Percentiles rank a stretch among this genome's conserved stretches.
phyloP scores from a whole-genome alignment of 1,284 basidiomycete genomes.

The Meira miltonrushii region DNA sequence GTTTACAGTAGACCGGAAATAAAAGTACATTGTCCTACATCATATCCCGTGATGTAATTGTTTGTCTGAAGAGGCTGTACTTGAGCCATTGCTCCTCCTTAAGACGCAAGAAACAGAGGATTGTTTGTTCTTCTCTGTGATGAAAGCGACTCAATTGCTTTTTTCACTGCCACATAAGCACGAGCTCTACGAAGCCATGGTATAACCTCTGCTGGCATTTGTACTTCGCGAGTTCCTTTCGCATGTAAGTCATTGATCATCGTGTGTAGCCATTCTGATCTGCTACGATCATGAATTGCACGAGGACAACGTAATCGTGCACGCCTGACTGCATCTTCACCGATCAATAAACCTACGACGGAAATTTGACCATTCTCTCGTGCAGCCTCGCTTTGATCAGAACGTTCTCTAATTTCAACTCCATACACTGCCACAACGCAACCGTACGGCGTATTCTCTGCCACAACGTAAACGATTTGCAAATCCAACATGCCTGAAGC shows the following conservation, averaged over 20 bases:
- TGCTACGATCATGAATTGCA: neutral
- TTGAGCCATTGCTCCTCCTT: too few species aligned
- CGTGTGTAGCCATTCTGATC: conserved; percentile 1
- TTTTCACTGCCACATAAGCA: conserved; percentile 13
- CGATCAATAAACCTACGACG: conserved; percentile 10
- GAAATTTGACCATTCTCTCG: neutral
- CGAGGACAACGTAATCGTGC: conserved; percentile 10
- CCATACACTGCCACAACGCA: conserved; percentile 5
- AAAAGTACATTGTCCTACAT: too few species aligned
- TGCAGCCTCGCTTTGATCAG: neutral
- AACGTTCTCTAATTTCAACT: too few species aligned
- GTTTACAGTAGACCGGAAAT: too few species aligned
- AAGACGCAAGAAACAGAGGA: too few species aligned
- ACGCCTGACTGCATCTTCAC: conserved; percentile 7
- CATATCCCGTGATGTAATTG: too few species aligned
- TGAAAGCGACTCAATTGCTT: neutral
- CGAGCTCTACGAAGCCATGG: conserved; percentile 15
- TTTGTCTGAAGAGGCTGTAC: too few species aligned
- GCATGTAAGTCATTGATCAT: conserved; percentile 12
- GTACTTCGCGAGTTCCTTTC: conserved; percentile 14
- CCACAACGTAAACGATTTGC: conserved; percentile 3
- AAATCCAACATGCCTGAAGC: conserved; percentile 9
- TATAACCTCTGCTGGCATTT: conserved; percentile 17
- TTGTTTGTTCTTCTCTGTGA: too few species aligned
- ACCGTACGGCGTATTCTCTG: conserved; percentile 4